A percentile compares a stretch with the other conserved stretches of the same genome.
Conservation (phyloP, 176 grass and related monocot species). For the Oryza brachyantha region DNA sequence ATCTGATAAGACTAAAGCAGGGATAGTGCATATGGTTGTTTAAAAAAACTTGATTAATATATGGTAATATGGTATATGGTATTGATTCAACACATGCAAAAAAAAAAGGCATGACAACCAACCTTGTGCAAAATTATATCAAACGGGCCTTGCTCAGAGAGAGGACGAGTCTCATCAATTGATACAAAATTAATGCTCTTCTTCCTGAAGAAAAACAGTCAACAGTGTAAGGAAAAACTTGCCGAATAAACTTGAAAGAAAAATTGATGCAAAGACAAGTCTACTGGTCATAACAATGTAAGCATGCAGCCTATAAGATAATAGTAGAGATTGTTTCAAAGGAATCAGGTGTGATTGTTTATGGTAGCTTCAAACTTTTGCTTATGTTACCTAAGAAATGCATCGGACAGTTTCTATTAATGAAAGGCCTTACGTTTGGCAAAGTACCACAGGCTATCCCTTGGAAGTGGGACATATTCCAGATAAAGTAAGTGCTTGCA, state of each 20-base stretch:
- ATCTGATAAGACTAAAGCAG: neutral
- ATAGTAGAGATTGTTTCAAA: conserved; percentile 9
- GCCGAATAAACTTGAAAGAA: neutral
- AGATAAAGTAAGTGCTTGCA: neutral
- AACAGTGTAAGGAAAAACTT: neutral
- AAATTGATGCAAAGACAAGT: neutral
- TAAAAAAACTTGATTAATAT: neutral
- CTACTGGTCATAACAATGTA: neutral
- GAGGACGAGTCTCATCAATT: conserved; percentile 55
- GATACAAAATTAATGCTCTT: conserved; percentile 73
- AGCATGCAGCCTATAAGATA: neutral
- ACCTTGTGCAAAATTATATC: conserved; percentile 93
- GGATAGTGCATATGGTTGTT: neutral
- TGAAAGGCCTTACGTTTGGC: neutral
- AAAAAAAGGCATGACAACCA: neutral
- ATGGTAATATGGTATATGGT: conserved; percentile 8
- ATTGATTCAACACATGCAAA: neutral
- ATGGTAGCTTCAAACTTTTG: neutral
- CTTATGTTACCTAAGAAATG: neutral
- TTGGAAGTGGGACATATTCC: neutral
- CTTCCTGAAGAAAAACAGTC: conserved; percentile 51
- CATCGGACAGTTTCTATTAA: neutral
- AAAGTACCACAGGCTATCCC: neutral
- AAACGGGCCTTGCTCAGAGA: conserved; percentile 84
- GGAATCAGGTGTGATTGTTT: neutral